Base-by-base conservation (phyloP, 164 flowering plant genomes). In the Aristolochia contorta region DNA sequence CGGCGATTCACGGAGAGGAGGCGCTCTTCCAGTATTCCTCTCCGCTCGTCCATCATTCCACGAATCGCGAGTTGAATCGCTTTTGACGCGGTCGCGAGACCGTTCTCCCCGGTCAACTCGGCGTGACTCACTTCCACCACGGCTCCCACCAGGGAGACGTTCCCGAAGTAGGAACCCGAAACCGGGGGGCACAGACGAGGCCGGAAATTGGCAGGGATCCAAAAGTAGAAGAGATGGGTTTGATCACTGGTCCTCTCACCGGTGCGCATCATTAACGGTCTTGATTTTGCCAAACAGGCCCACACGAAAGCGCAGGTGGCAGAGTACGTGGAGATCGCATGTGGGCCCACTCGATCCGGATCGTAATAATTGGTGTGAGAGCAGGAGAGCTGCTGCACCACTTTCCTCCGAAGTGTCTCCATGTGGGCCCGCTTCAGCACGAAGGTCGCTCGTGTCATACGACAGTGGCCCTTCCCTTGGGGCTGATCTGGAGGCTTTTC, bases 121-220 rank as follows among this genome's bases (percentile, higher is more conserved):
- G 45, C n/a, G 45, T 46, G 71, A 33, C 32, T 49, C 1, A 33
- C 50, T 4, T 54, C 2, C 0, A 64, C 65, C 6, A 61, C 23
- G 15, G 67, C 30, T 2, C 30, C 5, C 30, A 14, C 13, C 0
- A 55, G 64, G 0, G 80, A 1, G 62, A 83, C 81, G 54, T 84
- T 84, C 0, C 86, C 89, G 23, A 84, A 77, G 47, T 80, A 86
- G 0, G 69, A 41, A 1, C n/a, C 47, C 0, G 89, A 82, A 1
- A 79, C 9, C 1, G 72, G 74, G 8, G 60, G 68, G 1, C 46
- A 46, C 12, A 71, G 23, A 0, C 76, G 71, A 10, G 60, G 57
- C 19, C 81, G 63, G 32, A 71, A 65, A 30, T 80, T 84, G 2
- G 74, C 81, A 0, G 66, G 56, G 14, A 76, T 65, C 4, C 18